Evolutionary conservation across 192 early-diverging fungal genomes (phyloP).

Genomic region (Rhizophagus sp.): DNA sequence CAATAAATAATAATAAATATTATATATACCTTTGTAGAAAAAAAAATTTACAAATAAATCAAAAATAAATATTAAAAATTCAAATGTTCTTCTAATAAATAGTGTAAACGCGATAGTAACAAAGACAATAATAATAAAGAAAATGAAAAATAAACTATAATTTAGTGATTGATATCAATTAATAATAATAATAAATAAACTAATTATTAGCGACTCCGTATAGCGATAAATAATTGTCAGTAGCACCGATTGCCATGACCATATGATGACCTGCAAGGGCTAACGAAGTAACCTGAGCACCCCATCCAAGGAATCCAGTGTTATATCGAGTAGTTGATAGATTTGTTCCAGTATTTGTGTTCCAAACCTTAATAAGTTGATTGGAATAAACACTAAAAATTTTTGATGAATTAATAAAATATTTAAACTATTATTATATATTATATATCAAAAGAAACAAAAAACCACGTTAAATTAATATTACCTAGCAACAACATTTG

Average conservation of each 20-base stretch:
- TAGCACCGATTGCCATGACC: constrained; percentile 27
- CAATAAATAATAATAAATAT: constrained; percentile 4
- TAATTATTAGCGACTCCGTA: constrained; percentile 14
- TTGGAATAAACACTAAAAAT: constrained; percentile 36
- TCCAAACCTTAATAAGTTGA: constrained; percentile 61
- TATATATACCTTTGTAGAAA: background rate
- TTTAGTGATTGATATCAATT: no score
- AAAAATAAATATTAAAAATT: no score
- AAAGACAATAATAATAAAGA: background rate
- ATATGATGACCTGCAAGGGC: constrained; percentile 28
- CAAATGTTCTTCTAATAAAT: no score
- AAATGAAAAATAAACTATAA: background rate
- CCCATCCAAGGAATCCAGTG: constrained; percentile 30
- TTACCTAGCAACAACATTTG: constrained; percentile 63
- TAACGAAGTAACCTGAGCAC: constrained; percentile 29
- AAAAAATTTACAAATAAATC: no score
- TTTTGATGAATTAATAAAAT: background rate
- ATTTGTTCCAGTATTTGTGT: constrained; percentile 18
- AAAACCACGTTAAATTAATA: background rate
- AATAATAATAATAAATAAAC: no score
- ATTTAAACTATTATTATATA: background rate
- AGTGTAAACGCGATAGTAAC: no score
- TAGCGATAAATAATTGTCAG: constrained; percentile 29
- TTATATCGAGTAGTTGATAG: constrained; percentile 21
- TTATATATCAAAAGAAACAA: background rate